Evolutionary conservation across 106 monocot genomes (phyloP), one percentile per base, ranked within the genome.

Genomic region (Chionographis japonica): DNA sequence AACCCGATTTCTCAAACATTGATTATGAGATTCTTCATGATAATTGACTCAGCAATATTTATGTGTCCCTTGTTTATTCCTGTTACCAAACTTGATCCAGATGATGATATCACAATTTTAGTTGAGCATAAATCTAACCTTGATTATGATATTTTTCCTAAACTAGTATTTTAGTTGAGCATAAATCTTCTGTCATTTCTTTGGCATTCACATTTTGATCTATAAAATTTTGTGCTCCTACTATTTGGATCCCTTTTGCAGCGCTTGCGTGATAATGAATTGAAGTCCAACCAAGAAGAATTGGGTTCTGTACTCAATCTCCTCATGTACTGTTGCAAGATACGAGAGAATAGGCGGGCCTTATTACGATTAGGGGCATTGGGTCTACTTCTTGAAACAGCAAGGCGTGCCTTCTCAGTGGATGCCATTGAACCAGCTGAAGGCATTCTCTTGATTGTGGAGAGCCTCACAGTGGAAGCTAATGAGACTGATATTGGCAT

Each of bases 401-500:
- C 93, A 58, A 78, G 93, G 13, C 78, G 87, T 46, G 98, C 93
- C 67, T 98, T 98, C 76, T 85, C 90, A 15, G 81, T 90, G 12
- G 98, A 98, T 78, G 89, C 93, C 12, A 88, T 98, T 87, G 98
- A 98, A 37, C 85, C 90, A 8, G 98, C 98, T 63, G 93, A 98
- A 74, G 90, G 90, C 55, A 88, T 98, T 65, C 93, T 98, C 58
- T 68, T 93, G 60, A 98, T 98, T 70, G 93, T 93, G 10, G 98
- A 93, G 77, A 85, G 86, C 61, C 85, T 98, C 57, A 87, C 90
- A 17, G 67, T 98, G 66, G 98, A 98, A 83, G 92, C 98, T 8
- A 98, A 93, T 71, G 90, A 93, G 61, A 92, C 83, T 68, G 87
- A 98, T 68, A 77, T 93, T 50, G 79, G 90, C 72, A 87, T 85